Evolutionary conservation across 768 basidiomycete species (phyloP), one percentile per base, ranked within the genome.

Genomic region (Porphyrellus cyaneotinctus): DNA sequence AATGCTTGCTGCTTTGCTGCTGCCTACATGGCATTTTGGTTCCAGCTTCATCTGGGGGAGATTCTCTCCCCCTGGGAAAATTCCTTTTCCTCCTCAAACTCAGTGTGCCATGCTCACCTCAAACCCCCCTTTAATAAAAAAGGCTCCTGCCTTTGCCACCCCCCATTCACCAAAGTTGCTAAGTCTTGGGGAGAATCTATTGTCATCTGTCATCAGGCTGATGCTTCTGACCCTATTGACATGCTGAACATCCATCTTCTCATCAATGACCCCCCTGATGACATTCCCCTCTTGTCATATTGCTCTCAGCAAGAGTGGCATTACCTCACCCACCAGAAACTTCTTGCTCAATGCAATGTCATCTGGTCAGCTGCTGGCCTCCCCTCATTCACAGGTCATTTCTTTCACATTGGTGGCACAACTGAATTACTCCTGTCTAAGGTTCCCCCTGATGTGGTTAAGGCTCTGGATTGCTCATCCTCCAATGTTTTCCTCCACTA

Each of bases 401-500:
- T n/a, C n/a, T n/a, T n/a, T n/a, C n/a, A n/a, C n/a, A n/a, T n/a
- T n/a, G n/a, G n/a, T n/a, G 17, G 41, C 11, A 42, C 28, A 0
- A 43, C 43, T 1, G 18, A 43, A 14, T 5, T 43, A 0, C 28
- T 43, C 5, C 17, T 45, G 2, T 37, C 57, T 0, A 67, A 72
- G 7, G 68, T 73, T 7, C 54, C 61, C 0, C 69, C 2, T 6
- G 65, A 71, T 11, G 49, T 74, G 0, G 67, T 74, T 4, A 64
- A 66, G 3, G 48, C 57, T 0, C 51, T 62, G 11, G 70, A 70
- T 0, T 51, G 63, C 5, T 74, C 71, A 71, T 64, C 67, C 0
- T 73, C 71, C 0, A 50, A 65, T 0, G 62, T 70, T 13, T 75
- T 74, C 48, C 60, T 74, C 0, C 38, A 58, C 2, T 74, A 74